Base-by-base conservation (phyloP, 2,329 filamentous ascomycete genomes). In the Didymosphaeria variabile region DNA sequence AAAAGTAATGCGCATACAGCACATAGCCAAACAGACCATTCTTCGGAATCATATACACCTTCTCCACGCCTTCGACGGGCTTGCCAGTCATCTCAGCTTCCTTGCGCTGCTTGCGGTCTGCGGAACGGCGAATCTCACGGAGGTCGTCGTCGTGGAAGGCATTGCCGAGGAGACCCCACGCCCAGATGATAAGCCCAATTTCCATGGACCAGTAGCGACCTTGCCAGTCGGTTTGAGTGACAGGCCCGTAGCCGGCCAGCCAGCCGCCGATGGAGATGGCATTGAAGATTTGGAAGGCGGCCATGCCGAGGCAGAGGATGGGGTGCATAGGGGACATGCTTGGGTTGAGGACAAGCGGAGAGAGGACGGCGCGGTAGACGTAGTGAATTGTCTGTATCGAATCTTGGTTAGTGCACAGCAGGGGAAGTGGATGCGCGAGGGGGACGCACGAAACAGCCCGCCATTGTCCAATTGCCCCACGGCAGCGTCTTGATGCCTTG, bases 1-100 rank as follows among this genome's bases (percentile, higher is more conserved):
- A 91, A n/a, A 97, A 84, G 78, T 97, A 99, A 77, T 99, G 95
- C 67, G 95, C 93, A 78, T 90, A 97, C 61, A 98, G 84, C 74
- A 97, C 87, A 71, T 89, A 90, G 67, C 86, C 84, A 80, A 98
- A 99, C 53, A 97, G 80, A 0, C 94, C 93, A 54, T 90, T 90
- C 72, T 92, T 83, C 0, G 95, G 95, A 55, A 99, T 87, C 80
- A 91, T 88, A 77, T 98, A 98, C 63, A 96, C 87, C 80, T 95
- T 97, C 49, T 91, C 86, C 63, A 91, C 88, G 17, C 83, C 83
- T 61, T 84, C 77, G 34, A 77, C 66, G 29, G 81, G 66, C 67
- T 81, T 83, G 17, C 79, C 79, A 31, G 82, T 75, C 69, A 84
- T 79, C 61, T 79, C 74, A 0, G 79, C 80, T 21, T 79, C 77